Evolutionary conservation across 1,284 basidiomycete species (phyloP), one percentile per base, ranked within the genome.

Genomic region (Cutaneotrichosporon sp.): DNA sequence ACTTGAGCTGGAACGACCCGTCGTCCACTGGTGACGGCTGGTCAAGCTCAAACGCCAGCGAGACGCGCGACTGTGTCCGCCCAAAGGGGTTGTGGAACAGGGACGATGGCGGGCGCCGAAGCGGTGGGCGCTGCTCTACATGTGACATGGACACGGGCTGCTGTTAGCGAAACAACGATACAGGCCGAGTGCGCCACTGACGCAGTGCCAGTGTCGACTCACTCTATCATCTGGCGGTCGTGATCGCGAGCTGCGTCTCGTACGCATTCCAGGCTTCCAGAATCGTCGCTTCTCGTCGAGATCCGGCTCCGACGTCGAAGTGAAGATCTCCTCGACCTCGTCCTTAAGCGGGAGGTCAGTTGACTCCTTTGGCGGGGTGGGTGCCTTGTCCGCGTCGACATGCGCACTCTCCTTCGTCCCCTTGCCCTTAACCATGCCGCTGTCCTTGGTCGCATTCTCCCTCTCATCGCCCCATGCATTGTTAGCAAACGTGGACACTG

Each of bases 1-100:
- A 61, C 49, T 62, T 68, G 33, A 75, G 64, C 52, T 69, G 68
- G 60, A 75, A 75, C 2, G 67, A 68, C 2, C 65, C 63, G 33
- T 71, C 67, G 49, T 74, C 71, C 4, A 19, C 42, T 8, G 27
- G 27, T 2, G 59, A 10, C 33, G 33, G 7, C 51, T 46, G 11
- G 2, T 66, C 61, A n/a, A 62, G 38, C 37, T 69, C 67, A 14
- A 46, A 22, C 2, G 54, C 52, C 11, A 67, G 41, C 2, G 66
- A 66, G 1, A 56, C 51, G 20, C 68, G 67, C 5, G 68, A 70
- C 14, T 52, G 51, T 1, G 69, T 60, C 10, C 66, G 60, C 24
- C 50, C 52, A 52, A 72, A 72, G 2, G 67, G 64, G 45, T 64
- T 67, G 46, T 61, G 57, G 51, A 70, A 67, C 11, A 69, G 37